Percentiles rank a stretch among this genome's conserved stretches.
These are phyloP conservation scores for Calonectria crousiana DNA, from an alignment of 2,329 filamentous ascomycete genomes.

Conservation along the genomic window DNA sequence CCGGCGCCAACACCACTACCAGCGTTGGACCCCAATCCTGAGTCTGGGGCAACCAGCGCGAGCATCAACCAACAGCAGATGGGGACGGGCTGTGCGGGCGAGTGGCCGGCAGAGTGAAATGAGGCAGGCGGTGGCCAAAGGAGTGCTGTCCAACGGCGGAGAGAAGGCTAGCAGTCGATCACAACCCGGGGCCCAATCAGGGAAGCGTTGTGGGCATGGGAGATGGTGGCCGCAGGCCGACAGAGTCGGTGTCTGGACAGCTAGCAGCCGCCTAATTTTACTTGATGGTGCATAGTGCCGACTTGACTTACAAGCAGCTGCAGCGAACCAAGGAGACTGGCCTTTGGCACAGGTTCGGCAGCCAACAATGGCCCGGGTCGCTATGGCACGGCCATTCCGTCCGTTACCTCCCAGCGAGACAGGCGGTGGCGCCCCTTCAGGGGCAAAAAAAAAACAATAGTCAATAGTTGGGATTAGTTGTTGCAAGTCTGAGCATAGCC, in stretches of 20 bases:
- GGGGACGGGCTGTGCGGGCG: neutral
- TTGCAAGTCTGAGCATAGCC: slow-evolving; percentile 10
- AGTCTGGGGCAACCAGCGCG: neutral
- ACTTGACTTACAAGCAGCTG: slow-evolving; percentile 4
- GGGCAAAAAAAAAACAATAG: slow-evolving; percentile 4
- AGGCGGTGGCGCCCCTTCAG: slow-evolving; percentile 1
- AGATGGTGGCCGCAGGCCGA: slow-evolving; percentile 7
- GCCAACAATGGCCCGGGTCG: slow-evolving; percentile 9
- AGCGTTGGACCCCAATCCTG: neutral
- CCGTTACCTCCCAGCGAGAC: neutral
- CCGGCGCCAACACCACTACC: neutral
- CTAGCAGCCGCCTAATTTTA: slow-evolving; percentile 23
- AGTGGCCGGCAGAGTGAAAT: neutral
- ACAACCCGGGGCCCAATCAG: slow-evolving; percentile 8
- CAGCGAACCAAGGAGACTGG: slow-evolving; percentile 2
- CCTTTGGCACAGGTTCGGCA: neutral
- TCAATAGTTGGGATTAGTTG: neutral
- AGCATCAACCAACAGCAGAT: neutral
- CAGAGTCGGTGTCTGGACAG: slow-evolving; percentile 15
- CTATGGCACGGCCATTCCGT: slow-evolving; percentile 12
- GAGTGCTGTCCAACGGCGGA: slow-evolving; percentile 1
- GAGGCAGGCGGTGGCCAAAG: slow-evolving; percentile 9
- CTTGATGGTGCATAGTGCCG: slow-evolving; percentile 6
- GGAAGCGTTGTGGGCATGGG: slow-evolving; percentile 4
- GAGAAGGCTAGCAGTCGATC: slow-evolving; percentile 8